A percentile compares a stretch with the other conserved stretches of the same genome.
Evolutionary conservation across 768 basidiomycete species (phyloP).

Genomic region (Trametes cinnabarina): DNA sequence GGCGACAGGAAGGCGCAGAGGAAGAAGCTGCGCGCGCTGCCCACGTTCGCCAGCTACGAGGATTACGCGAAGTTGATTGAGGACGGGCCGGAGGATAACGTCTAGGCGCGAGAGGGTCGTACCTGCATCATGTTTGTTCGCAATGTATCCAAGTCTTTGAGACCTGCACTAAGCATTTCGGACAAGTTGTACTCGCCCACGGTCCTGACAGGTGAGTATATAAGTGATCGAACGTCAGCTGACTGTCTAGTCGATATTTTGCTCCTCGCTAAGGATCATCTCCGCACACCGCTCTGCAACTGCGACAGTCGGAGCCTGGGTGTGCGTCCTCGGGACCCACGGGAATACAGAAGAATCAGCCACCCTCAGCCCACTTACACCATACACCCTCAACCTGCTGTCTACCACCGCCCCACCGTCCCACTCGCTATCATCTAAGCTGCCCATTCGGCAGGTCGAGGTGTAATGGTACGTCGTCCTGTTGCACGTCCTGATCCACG

Average conservation of each 20-base stretch:
- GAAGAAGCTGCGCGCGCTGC: conserved; percentile 67
- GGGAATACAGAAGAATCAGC: conserved; percentile 28
- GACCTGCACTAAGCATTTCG: no score
- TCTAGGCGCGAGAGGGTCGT: conserved; percentile 40
- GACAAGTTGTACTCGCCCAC: no score
- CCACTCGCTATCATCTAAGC: conserved; percentile 2
- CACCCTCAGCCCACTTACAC: conserved; percentile 40
- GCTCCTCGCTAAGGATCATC: conserved; percentile 24
- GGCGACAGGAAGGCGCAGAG: conserved; percentile 46
- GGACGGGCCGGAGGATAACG: conserved; percentile 66
- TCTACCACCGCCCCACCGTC: conserved; percentile 38
- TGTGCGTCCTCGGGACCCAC: conserved; percentile 32
- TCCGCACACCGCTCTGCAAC: conserved; percentile 42
- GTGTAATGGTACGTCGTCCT: conserved; percentile 37
- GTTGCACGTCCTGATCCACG: conserved; percentile 25
- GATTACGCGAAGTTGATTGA: conserved; percentile 86
- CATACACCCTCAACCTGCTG: conserved; percentile 42
- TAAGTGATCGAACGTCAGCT: no score
- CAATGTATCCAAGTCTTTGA: no score
- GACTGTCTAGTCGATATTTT: no score
- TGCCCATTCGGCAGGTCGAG: conserved; percentile 38
- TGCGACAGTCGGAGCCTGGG: conserved; percentile 34
- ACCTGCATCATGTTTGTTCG: no score
- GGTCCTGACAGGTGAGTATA: no score
- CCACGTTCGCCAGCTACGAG: conserved; percentile 85